Conservation (phyloP, 1,139 yeast species). For the Diutina sp. region DNA sequence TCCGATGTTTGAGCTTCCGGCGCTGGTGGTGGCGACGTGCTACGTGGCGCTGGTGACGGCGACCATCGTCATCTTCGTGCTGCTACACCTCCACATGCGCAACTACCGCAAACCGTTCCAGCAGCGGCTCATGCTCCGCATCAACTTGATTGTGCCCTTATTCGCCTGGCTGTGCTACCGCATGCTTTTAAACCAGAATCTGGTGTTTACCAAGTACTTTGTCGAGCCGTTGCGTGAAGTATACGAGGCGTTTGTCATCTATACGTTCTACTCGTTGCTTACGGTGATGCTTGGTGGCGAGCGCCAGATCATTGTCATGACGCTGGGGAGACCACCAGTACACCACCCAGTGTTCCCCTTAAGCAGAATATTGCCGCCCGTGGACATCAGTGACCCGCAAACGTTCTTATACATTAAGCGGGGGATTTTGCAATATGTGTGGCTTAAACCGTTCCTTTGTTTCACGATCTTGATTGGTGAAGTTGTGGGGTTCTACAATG, state of each 20-base stretch:
- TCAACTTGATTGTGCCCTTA: conserved; percentile 53
- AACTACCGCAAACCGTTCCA: conserved; percentile 85
- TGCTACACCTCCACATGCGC: conserved; percentile 21
- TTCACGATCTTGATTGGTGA: conserved; percentile 40
- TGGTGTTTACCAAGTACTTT: conserved; percentile 25
- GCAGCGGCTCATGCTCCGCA: conserved; percentile 76
- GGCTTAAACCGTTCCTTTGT: conserved; percentile 81
- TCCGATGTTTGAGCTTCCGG: conserved; percentile 11
- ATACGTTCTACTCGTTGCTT: conserved; percentile 76
- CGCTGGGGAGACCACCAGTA: conserved; percentile 67
- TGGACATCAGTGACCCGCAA: conserved; percentile 81
- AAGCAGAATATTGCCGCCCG: conserved; percentile 32
- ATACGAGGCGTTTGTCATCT: conserved; percentile 92
- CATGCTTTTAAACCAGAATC: conserved; percentile 32
- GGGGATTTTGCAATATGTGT: conserved; percentile 85
- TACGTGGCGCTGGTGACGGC: conserved; percentile 23
- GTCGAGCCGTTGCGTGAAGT: conserved; percentile 77
- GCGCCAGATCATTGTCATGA: conserved; percentile 58
- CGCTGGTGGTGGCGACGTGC: conserved; percentile 20
- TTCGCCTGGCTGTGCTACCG: conserved; percentile 43
- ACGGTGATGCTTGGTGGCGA: conserved; percentile 90
- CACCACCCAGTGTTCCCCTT: conserved; percentile 51
- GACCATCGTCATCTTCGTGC: conserved; percentile 18
- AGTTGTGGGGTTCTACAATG: conserved; percentile 35
- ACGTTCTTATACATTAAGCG: conserved; percentile 69